Conservation (phyloP, 495 filamentous ascomycete species). For the Achaetomiella virescens region DNA sequence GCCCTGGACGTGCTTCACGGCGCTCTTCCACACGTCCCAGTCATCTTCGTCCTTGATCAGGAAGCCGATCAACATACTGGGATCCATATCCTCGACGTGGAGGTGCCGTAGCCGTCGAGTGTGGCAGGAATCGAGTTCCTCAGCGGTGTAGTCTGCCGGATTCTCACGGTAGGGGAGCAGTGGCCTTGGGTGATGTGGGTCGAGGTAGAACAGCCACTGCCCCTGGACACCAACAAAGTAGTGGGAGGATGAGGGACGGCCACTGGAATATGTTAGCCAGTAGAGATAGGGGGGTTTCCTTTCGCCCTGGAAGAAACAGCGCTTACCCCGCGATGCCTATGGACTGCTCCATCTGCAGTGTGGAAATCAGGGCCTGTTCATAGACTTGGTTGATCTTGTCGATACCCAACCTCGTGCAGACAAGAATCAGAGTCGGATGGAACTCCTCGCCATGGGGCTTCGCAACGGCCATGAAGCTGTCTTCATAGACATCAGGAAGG, state of each 20-base stretch:
- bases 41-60: constrained; percentile 76
- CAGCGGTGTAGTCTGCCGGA: constrained; percentile 51
- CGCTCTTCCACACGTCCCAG: constrained; percentile 73
- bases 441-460: constrained; percentile 56
- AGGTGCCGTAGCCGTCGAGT: constrained; percentile 76
- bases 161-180: constrained; percentile 53
- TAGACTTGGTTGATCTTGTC: constrained; percentile 91
- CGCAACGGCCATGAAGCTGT: constrained; percentile 72
- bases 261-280: constrained; percentile 44
- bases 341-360: constrained; percentile 79
- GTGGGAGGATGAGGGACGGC: constrained; percentile 88
- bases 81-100: constrained; percentile 89
- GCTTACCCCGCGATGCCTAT: constrained; percentile 91
- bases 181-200: constrained; percentile 77
- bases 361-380: constrained; percentile 76
- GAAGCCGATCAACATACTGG: constrained; percentile 98
- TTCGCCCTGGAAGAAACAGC: neutral
- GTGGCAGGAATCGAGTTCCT: constrained; percentile 80
- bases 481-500: constrained; percentile 86
- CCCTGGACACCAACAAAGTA: constrained; percentile 97
- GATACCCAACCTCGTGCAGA: constrained; percentile 85
- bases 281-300: neutral
- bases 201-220: constrained; percentile 85
- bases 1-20: constrained; percentile 61
- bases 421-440: constrained; percentile 78